Conservation (phyloP, 1,284 basidiomycete genomes). For the Singerocomus inundabilis region DNA sequence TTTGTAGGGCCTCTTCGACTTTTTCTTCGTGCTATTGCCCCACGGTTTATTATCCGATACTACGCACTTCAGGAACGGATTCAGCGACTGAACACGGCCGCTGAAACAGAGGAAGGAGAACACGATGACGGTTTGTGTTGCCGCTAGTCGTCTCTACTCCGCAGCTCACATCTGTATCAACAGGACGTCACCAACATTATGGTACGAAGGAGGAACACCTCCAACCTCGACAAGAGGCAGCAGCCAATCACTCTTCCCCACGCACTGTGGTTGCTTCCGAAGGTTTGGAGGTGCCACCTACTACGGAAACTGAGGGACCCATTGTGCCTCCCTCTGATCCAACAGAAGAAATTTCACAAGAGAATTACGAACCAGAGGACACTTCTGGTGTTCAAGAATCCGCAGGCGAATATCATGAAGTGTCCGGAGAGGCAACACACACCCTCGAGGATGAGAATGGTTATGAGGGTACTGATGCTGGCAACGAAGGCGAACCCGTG, state of each 20-base stretch:
- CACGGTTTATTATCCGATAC: conserved; percentile 69
- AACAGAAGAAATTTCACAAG: conserved; percentile 8
- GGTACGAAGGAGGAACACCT: conserved; percentile 10
- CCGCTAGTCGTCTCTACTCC: neutral
- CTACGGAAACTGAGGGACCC: conserved; percentile 19
- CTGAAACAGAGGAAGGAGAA: conserved; percentile 17
- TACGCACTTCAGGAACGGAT: conserved; percentile 61
- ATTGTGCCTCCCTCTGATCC: neutral
- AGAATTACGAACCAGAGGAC: conserved; percentile 5
- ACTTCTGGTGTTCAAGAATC: conserved; percentile 3
- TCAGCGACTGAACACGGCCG: conserved; percentile 41
- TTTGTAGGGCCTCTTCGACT: conserved; percentile 64
- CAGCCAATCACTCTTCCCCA: neutral
- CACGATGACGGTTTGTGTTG: conserved; percentile 19
- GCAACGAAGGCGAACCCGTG: conserved; percentile 21
- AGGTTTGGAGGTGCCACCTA: neutral
- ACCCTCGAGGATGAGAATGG: conserved; percentile 24
- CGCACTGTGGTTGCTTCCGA: neutral
- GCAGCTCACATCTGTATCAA: conserved; percentile 2
- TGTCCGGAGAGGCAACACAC: conserved; percentile 9
- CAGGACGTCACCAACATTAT: conserved; percentile 17
- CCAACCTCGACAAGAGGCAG: conserved; percentile 8
- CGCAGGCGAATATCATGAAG: conserved; percentile 16
- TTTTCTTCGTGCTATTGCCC: conserved; percentile 46
- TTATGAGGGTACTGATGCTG: conserved; percentile 21